Base-by-base conservation (phyloP, 176 grass and related monocot genomes). In the Tillandsia fasciculata region DNA sequence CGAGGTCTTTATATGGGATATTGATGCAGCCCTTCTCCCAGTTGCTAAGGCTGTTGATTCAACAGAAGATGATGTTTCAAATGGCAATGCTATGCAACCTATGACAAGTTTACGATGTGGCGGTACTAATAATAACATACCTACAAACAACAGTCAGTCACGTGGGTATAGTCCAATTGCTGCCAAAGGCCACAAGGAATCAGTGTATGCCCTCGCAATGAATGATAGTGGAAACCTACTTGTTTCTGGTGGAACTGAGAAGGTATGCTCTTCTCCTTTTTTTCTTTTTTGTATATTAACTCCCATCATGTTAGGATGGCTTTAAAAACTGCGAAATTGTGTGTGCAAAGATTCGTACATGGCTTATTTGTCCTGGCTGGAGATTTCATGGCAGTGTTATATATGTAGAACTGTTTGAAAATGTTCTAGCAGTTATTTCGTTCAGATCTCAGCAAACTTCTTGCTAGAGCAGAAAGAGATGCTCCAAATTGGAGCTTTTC, bases 201-300 rank as follows among this genome's bases (percentile, higher is more conserved):
- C 94, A 81, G 94, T 99, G 79, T 99, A 99, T 93, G 90, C 89
- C n/a, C 58, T 99, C 24, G 87, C 90, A 49, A 99, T 99, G 94
- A 99, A 90, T 78, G 88, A 90, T 79, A 80, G 72, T 71, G 89
- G 94, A 80, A 99, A 71, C 23, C 67, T 93, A 23, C 84, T 99
- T 70, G 87, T 99, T 63, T 99, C 94, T 79, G 89, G 94, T 81
- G 94, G 94, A 74, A 99, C 94, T 53, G 89, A 99, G 70, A 99
- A 92, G 86, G 89, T 96, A 85, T 42, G 33, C 33, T 42, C 33
- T 42, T 42, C 33, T 42, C 4, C 33, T 42, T 42, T 42, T 29
- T 29, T 42, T 42, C 3, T 7, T 42, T 42, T 42, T 42, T 42
- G 33, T 42, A 3, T 42, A 42, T 42, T 42, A 42, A 42, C 33